A percentile compares a stretch with the other conserved stretches of the same genome.
Evolutionary conservation across 2,329 filamentous ascomycete species (phyloP).

Genomic region (Aspergillus sp.): DNA sequence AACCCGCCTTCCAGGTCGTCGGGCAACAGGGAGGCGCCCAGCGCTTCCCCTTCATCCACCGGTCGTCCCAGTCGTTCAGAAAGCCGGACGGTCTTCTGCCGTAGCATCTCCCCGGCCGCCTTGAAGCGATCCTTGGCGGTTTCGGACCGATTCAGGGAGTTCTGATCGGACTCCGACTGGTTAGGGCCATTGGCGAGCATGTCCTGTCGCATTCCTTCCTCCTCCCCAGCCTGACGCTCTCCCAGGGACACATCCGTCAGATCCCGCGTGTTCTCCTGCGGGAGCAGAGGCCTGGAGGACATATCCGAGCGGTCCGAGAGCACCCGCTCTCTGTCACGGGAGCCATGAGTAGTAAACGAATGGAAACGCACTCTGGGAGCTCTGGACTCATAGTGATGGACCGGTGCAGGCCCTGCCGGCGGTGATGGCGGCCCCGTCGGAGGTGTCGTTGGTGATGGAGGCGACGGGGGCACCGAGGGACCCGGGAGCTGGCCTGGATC

Average conservation of each 20-base stretch:
- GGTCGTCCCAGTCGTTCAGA: slow-evolving; percentile 25
- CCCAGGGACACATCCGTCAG: not conserved
- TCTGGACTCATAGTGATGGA: not conserved
- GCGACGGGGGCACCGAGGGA: too few species aligned
- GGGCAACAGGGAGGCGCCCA: slow-evolving; percentile 21
- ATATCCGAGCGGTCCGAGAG: not conserved
- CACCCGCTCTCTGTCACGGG: not conserved
- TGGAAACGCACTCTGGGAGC: slow-evolving; percentile 14
- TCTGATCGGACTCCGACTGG: not conserved
- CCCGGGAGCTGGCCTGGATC: not conserved
- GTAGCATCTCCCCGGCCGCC: slow-evolving; percentile 21
- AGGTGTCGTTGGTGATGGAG: too few species aligned
- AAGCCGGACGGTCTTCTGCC: slow-evolving; percentile 21
- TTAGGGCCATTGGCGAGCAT: not conserved
- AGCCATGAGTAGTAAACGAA: slow-evolving; percentile 8
- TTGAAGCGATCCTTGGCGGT: slow-evolving; percentile 19
- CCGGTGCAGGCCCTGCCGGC: not conserved
- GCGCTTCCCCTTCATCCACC: slow-evolving; percentile 22
- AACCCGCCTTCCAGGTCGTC: slow-evolving; percentile 23
- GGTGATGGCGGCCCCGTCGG: not conserved
- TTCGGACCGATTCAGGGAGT: slow-evolving; percentile 2
- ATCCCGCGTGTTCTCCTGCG: not conserved
- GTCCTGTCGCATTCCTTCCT: not conserved
- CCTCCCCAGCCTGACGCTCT: not conserved
- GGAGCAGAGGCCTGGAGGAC: not conserved